Evolutionary conservation across 129 eudicot genomes (phyloP).

Genomic region (Saussurea involucrata): DNA sequence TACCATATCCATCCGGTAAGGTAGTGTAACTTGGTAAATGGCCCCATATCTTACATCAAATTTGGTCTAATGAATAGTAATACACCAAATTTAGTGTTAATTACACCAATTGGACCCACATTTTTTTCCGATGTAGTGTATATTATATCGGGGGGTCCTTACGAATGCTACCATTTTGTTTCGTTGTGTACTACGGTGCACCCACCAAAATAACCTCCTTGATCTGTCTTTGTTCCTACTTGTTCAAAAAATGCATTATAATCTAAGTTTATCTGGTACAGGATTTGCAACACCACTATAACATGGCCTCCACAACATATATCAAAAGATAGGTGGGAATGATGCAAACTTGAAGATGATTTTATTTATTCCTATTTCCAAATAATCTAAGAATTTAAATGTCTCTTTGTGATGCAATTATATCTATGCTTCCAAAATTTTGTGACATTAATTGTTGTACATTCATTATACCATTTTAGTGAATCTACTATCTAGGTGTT

Average conservation of each 20-base stretch:
- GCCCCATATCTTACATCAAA: too few species aligned
- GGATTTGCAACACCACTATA: constrained; percentile 72
- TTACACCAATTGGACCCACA: too few species aligned
- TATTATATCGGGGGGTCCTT: too few species aligned
- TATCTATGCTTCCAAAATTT: constrained; percentile 16
- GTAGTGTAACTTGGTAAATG: too few species aligned
- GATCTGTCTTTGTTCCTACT: background rate
- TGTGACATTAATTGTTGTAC: constrained; percentile 22
- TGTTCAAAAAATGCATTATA: background rate
- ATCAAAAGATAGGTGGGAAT: constrained; percentile 12
- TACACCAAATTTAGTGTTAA: too few species aligned
- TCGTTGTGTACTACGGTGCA: background rate
- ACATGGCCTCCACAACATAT: constrained; percentile 33
- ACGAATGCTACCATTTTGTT: background rate
- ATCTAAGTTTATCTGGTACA: background rate
- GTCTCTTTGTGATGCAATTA: constrained; percentile 13
- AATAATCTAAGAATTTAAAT: constrained; percentile 29
- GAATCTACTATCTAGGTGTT: background rate
- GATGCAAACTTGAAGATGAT: constrained; percentile 8
- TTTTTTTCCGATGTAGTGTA: too few species aligned
- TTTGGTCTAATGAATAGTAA: too few species aligned
- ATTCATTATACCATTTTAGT: constrained; percentile 17
- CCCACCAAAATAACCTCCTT: background rate
- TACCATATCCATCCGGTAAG: too few species aligned
- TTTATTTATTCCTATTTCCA: background rate